These are phyloP conservation scores for Penicillium diatomitis DNA, from an alignment of 495 filamentous ascomycete species.

Conservation along the genomic window DNA sequence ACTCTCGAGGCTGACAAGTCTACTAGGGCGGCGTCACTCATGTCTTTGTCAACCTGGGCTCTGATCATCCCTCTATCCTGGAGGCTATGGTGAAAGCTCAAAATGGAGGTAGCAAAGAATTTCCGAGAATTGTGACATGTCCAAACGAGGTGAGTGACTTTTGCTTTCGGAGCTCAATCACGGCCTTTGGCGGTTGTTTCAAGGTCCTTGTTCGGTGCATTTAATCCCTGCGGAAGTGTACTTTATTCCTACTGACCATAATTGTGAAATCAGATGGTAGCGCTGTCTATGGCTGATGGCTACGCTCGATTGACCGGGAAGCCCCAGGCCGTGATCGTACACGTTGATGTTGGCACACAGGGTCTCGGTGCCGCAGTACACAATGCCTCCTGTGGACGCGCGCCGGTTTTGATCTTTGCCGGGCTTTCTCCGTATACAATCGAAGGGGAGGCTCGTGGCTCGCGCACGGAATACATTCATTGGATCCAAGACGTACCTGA, in stretches of 20 bases:
- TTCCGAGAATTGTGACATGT: constrained; percentile 85
- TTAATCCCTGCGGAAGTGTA: too few relatives aligned
- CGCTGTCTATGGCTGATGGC: constrained; percentile 92
- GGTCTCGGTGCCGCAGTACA: constrained; percentile 86
- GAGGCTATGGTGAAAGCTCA: constrained; percentile 95
- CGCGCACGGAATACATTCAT: constrained; percentile 90
- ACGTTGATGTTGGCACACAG: constrained; percentile 95
- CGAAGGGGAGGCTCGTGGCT: constrained; percentile 84
- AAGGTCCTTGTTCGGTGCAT: too few relatives aligned
- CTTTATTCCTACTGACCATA: neutral
- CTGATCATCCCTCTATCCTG: constrained; percentile 88
- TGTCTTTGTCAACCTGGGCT: constrained; percentile 90
- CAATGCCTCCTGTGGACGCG: constrained; percentile 78
- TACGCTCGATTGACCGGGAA: constrained; percentile 80
- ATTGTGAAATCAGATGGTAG: constrained; percentile 65
- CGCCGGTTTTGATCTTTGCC: constrained; percentile 84
- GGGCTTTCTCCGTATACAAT: constrained; percentile 83
- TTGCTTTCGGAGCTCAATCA: too few relatives aligned
- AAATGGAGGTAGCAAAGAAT: constrained; percentile 51
- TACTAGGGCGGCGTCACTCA: constrained; percentile 71
- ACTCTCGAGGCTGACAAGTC: constrained; percentile 1
- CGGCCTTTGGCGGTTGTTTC: too few relatives aligned
- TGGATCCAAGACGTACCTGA: constrained; percentile 97
- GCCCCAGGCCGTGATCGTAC: constrained; percentile 87
- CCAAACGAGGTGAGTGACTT: constrained; percentile 58